Percentiles rank a stretch among this genome's conserved stretches.
phyloP scores from a whole-genome alignment of 2,329 filamentous ascomycete genomes.

The Talaromyces marneffei region DNA sequence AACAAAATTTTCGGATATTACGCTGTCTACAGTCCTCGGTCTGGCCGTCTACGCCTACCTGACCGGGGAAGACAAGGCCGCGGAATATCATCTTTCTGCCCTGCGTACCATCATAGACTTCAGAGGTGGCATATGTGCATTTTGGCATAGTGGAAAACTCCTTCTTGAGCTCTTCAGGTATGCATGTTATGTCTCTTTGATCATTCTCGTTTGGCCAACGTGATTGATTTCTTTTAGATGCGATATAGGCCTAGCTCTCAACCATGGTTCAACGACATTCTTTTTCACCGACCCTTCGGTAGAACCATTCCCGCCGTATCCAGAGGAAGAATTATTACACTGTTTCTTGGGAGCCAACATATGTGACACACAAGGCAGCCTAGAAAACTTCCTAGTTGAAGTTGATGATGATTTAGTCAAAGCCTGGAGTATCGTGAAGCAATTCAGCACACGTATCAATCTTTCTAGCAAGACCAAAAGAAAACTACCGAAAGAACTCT shows the following conservation, averaged over 20 bases:
- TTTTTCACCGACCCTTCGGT: not conserved
- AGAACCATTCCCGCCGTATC: not conserved
- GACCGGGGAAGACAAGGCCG: not conserved
- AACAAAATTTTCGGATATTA: not conserved
- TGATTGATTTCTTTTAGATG: not conserved
- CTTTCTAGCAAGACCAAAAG: not conserved
- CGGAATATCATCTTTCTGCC: not conserved
- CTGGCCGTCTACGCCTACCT: not conserved
- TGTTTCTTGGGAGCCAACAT: not conserved
- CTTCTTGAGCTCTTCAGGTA: not conserved
- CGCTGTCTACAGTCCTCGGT: not conserved
- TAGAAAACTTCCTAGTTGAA: not conserved
- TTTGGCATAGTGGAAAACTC: not conserved
- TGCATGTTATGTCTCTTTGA: not conserved
- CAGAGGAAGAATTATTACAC: not conserved
- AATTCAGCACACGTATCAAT: not conserved
- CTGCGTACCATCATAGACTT: not conserved
- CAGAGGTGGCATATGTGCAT: not conserved
- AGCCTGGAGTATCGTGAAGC: not conserved
- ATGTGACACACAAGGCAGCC: not conserved
- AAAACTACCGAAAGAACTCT: not conserved
- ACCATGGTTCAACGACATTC: not conserved
- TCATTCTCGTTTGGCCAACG: not conserved
- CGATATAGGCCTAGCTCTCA: not conserved
- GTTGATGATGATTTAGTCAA: not conserved